Conservation (phyloP, 352 stramenopile genomes). For the Globisporangium spinosum region DNA sequence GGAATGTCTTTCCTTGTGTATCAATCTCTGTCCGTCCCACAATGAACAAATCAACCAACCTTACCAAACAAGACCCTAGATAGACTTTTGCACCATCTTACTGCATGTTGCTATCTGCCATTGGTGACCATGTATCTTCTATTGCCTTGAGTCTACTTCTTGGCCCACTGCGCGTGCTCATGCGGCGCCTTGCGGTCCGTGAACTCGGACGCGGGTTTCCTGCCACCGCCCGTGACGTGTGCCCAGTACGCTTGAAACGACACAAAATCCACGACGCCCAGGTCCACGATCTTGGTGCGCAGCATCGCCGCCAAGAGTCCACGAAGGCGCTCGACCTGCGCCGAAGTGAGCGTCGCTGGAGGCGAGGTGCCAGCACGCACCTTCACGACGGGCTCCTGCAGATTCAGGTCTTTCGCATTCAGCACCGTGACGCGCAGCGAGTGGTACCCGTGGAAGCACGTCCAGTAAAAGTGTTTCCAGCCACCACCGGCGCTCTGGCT, state of each 20-base stretch:
- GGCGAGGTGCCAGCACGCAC: constrained; percentile 22
- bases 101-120: neutral
- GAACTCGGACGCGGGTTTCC: constrained; percentile 64
- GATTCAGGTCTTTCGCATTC: constrained; percentile 53
- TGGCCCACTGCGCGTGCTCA: constrained; percentile 78
- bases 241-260: constrained; percentile 85
- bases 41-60: neutral
- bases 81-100: constrained; percentile 5
- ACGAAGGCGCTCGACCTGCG: constrained; percentile 62
- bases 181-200: constrained; percentile 83
- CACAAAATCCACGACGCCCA: constrained; percentile 64
- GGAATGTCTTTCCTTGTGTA: neutral
- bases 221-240: constrained; percentile 67
- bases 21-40: neutral
- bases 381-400: constrained; percentile 39
- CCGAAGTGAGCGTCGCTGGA: constrained; percentile 36
- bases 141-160: constrained; percentile 18
- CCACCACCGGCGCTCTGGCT: constrained; percentile 57
- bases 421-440: constrained; percentile 56
- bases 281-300: constrained; percentile 68
- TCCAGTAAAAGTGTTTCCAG: constrained; percentile 67
- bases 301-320: constrained; percentile 73
- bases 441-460: constrained; percentile 65
- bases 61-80: neutral
- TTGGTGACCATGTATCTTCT: neutral